Conservation (phyloP, 345 rosid genomes). For the Sapria himalayana region DNA sequence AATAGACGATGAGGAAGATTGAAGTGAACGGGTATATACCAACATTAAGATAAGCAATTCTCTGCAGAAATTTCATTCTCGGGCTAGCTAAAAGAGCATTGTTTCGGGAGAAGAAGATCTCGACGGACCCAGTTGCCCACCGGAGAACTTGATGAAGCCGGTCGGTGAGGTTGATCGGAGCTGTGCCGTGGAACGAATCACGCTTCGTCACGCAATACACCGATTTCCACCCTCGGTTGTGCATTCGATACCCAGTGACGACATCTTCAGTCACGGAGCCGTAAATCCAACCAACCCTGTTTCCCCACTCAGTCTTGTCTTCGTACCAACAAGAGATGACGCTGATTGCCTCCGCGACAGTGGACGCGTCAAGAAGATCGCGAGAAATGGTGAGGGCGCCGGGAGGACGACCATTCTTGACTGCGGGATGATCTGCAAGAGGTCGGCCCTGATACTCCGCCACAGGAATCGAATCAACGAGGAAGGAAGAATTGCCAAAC, state of each 20-base stretch:
- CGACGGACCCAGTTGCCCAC: conserved; percentile 98
- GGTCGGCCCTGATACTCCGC: conserved; percentile 97
- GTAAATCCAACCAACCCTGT: conserved; percentile 89
- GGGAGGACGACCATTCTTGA: conserved; percentile 81
- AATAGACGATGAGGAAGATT: conserved; percentile 80
- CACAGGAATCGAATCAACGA: conserved; percentile 70
- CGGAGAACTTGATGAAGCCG: conserved; percentile 95
- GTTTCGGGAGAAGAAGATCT: conserved; percentile 92
- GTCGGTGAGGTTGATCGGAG: conserved; percentile 90
- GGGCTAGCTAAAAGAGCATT: conserved; percentile 77
- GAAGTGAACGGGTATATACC: conserved; percentile 97
- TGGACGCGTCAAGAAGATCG: conserved; percentile 81
- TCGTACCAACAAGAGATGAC: conserved; percentile 99
- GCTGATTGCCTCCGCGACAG: conserved; percentile 92
- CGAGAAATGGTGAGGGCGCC: conserved; percentile 87
- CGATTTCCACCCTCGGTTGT: conserved; percentile 95
- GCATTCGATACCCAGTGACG: conserved; percentile 96
- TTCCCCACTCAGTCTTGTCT: conserved; percentile 99
- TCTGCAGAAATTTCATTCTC: conserved; percentile 73
- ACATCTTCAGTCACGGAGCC: conserved; percentile 99
- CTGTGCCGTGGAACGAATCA: conserved; percentile 90
- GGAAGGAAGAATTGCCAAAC: conserved; percentile 73
- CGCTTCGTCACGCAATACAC: conserved; percentile 95
- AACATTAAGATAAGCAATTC: conserved; percentile 80
- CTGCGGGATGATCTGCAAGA: conserved; percentile 89